Evolutionary conservation across 306 rosid genomes (phyloP).

Genomic region (Cucumis cinereus): DNA sequence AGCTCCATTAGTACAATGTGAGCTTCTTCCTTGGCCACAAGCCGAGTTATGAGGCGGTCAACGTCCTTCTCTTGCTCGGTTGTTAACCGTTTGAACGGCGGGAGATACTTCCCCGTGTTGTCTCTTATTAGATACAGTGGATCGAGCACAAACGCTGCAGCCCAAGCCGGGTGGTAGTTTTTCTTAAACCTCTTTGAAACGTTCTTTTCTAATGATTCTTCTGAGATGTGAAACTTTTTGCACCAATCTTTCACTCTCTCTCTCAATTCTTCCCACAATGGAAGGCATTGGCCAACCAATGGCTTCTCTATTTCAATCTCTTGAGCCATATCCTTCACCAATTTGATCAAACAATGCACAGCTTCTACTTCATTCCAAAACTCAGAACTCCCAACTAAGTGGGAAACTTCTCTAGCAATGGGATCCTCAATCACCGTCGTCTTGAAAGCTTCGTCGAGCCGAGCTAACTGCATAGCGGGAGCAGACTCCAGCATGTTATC

Average conservation of each 20-base stretch:
- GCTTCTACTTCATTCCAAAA: conserved; percentile 77
- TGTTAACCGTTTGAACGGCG: conserved; percentile 41
- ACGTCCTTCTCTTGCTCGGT: conserved; percentile 55
- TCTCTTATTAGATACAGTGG: conserved; percentile 42
- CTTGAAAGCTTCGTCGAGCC: conserved; percentile 42
- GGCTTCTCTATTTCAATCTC: conserved; percentile 70
- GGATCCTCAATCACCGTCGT: conserved; percentile 42
- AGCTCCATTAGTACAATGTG: conserved; percentile 58
- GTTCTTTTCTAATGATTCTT: conserved; percentile 30
- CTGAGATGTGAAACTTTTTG: conserved; percentile 34
- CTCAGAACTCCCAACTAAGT: conserved; percentile 33
- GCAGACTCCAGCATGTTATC: conserved; percentile 45
- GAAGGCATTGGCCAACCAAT: conserved; percentile 71
- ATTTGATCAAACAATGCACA: conserved; percentile 39
- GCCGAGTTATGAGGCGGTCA: conserved; percentile 45
- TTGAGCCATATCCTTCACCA: conserved; percentile 60
- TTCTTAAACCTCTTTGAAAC: conserved; percentile 39
- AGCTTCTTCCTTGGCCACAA: conserved; percentile 42
- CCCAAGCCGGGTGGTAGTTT: conserved; percentile 64
- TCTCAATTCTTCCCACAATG: conserved; percentile 65
- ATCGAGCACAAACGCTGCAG: conserved; percentile 52
- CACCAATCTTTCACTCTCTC: conserved; percentile 55
- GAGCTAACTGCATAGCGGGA: conserved; percentile 39
- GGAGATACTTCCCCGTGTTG: conserved; percentile 49
- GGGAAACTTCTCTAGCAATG: conserved; percentile 39